A percentile compares a stretch with the other conserved stretches of the same genome.
These are phyloP conservation scores for Tillandsia leiboldiana DNA, from an alignment of 176 grass and related monocot species.

Conservation along the genomic window DNA sequence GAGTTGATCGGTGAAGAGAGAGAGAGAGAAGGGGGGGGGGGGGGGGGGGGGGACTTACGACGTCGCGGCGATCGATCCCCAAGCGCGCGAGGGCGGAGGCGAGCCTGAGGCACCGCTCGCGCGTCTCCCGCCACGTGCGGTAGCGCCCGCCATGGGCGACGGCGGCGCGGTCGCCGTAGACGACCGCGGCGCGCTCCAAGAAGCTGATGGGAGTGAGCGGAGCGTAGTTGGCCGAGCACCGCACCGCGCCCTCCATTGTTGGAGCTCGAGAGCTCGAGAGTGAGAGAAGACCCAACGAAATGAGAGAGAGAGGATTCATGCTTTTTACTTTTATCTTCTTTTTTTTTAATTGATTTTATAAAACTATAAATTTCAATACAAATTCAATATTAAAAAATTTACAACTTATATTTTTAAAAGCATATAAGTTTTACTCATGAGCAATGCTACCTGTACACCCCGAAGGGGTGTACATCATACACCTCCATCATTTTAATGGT, in stretches of 20 bases:
- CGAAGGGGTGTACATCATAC: no score
- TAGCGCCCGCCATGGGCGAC: slow-evolving; percentile 11
- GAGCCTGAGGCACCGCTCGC: slow-evolving; percentile 63
- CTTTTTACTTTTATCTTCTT: no score
- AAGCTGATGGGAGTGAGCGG: slow-evolving; percentile 88
- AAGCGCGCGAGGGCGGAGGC: slow-evolving; percentile 51
- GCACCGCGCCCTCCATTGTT: slow-evolving; percentile 60
- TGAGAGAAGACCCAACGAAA: not conserved
- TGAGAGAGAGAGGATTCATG: no score
- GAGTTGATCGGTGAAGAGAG: not conserved
- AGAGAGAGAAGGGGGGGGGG: not conserved
- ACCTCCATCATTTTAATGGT: no score
- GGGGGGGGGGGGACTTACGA: slow-evolving; percentile 25
- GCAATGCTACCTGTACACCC: no score
- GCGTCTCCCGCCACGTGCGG: slow-evolving; percentile 21
- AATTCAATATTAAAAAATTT: no score
- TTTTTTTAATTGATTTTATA: no score
- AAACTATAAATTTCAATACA: no score
- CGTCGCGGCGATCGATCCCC: slow-evolving; percentile 42
- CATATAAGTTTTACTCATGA: no score
- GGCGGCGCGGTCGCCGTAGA: slow-evolving; percentile 52
- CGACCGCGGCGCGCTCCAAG: slow-evolving; percentile 56
- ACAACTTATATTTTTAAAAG: no score
- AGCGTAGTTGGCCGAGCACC: slow-evolving; percentile 61
- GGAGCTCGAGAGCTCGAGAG: not conserved